Evolutionary conservation across 2,329 filamentous ascomycete genomes (phyloP), one percentile per base, ranked within the genome.

Genomic region (Sarocladium oryzae): DNA sequence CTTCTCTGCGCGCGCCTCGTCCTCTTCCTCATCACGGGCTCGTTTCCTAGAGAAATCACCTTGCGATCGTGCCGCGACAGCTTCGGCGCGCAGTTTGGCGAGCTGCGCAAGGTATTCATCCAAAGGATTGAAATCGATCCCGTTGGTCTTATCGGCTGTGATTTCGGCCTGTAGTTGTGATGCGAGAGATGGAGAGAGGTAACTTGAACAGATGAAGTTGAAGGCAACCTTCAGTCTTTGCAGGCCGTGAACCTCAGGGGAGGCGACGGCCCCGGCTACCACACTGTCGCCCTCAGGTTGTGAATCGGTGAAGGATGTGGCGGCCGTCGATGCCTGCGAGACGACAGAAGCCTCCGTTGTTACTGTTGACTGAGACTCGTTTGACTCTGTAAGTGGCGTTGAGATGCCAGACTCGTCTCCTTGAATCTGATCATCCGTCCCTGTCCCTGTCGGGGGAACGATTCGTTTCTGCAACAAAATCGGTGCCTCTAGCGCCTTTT

Each of bases 41-140:
- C 85, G 77, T 65, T 91, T 92, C 18, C 84, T 76, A 3, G 86
- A 82, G 64, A 85, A 89, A 65, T 91, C 85, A 2, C 74, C 77
- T 8, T 83, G 69, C 2, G 84, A 83, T 50, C 89, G 79, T 2
- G 87, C 74, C 1, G 86, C 81, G 5, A 82, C 67, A 1, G 86
- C 88, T 63, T 95, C 84, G 36, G 84, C 77, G 41, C 86, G 85
- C 16, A 95, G 68, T 36, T 79, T 78, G 0, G 80, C 72, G 2
- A 97, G 69, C 53, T 82, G 70, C 15, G 76, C 68, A 10, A 95
- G 74, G 62, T 95, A 89, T 0, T 78, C 70, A 36, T 88, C 78
- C 2, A 99, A 74, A 0, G 86, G 79, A 1, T 71, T 64, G 63
- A 96, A 96, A 64, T 92, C 77, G 6, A 84, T 61, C 2, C 59